Conservation (phyloP, 2,329 filamentous ascomycete genomes). For the Sporothrix variecibatus region DNA sequence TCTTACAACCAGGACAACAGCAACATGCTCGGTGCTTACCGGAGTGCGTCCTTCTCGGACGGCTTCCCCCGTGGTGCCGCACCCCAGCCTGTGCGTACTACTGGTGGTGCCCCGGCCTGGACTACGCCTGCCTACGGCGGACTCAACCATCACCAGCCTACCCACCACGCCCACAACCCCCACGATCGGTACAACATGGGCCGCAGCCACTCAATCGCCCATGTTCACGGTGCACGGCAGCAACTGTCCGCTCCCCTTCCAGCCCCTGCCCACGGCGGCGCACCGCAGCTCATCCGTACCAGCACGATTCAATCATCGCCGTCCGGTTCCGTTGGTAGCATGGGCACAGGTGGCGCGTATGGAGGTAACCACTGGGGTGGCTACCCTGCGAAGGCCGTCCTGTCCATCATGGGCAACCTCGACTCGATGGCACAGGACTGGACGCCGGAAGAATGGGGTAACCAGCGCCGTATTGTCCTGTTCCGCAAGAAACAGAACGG, state of each 20-base stretch:
- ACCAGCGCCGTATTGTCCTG: constrained; percentile 80
- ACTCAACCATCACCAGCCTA: constrained; percentile 31
- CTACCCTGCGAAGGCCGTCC: constrained; percentile 78
- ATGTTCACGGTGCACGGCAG: constrained; percentile 46
- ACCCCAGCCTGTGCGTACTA: constrained; percentile 40
- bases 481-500: constrained; percentile 83
- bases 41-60: constrained; percentile 54
- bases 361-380: constrained; percentile 76
- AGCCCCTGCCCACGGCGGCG: constrained; percentile 42
- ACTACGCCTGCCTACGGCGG: constrained; percentile 49
- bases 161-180: constrained; percentile 23
- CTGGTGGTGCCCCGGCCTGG: constrained; percentile 36
- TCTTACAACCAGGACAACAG: constrained; percentile 45
- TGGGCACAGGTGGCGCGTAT: constrained; percentile 43
- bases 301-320: constrained; percentile 51
- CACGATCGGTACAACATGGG: constrained; percentile 32
- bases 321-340: constrained; percentile 26
- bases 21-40: constrained; percentile 60
- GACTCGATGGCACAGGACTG: constrained; percentile 81
- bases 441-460: constrained; percentile 77
- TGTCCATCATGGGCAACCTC: constrained; percentile 85
- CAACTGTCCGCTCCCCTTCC: constrained; percentile 53
- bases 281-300: constrained; percentile 57
- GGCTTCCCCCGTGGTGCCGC: constrained; percentile 44
- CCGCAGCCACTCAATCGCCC: constrained; percentile 45